Conservation (phyloP, 345 rosid genomes). For the Jatropha curcas region DNA sequence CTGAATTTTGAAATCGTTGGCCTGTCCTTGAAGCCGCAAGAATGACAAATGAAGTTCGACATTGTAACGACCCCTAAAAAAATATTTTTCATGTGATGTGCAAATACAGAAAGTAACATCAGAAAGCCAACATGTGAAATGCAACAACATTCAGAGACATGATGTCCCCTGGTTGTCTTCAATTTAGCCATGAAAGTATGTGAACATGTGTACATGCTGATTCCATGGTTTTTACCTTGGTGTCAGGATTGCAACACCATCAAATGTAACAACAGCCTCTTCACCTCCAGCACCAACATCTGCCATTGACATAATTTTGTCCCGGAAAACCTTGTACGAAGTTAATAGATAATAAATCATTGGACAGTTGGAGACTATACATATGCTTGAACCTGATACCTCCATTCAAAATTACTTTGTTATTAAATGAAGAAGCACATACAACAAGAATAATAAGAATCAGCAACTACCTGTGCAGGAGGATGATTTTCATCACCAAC, state of each 20-base stretch:
- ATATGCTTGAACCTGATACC: not conserved
- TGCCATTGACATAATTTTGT: conserved; percentile 68
- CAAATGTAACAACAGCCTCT: conserved; percentile 91
- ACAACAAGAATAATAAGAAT: not conserved
- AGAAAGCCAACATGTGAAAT: not conserved
- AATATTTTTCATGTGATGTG: too few relatives aligned
- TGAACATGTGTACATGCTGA: not conserved
- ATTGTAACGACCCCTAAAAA: conserved; percentile 91
- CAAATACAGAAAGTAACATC: not conserved
- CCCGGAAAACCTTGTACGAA: conserved; percentile 69
- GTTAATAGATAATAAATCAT: conserved; percentile 3
- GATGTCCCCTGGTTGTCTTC: not conserved
- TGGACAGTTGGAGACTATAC: too few relatives aligned
- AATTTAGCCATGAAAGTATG: not conserved
- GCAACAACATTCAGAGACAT: not conserved
- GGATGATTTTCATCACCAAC: conserved; percentile 92
- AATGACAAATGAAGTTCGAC: conserved; percentile 97
- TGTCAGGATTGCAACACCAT: conserved; percentile 87
- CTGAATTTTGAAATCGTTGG: conserved; percentile 98
- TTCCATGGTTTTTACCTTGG: conserved; percentile 61
- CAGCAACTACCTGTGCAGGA: conserved; percentile 71
- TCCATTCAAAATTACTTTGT: not conserved
- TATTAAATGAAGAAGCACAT: not conserved
- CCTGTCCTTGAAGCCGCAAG: conserved; percentile 94
- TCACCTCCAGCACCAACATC: conserved; percentile 89